Base-by-base conservation (phyloP, 768 basidiomycete species). In the Termitomyces sp. region DNA sequence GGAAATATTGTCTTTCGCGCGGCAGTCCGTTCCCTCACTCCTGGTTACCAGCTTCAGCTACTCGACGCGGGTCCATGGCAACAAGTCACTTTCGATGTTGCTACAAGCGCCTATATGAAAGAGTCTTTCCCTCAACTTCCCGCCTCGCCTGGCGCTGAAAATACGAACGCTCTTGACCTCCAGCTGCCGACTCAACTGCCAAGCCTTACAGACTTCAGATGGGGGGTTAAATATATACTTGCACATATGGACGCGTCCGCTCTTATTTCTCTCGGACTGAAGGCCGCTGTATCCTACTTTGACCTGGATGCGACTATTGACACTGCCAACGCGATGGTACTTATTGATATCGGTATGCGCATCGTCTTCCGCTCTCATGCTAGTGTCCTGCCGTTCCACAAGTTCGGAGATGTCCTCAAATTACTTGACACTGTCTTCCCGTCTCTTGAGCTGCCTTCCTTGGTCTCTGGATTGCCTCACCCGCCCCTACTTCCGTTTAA, bases 1-100 rank as follows among this genome's bases (percentile, higher is more conserved):
- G 40, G 40, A 24, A 60, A 60, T 45, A 51, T 56, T 18, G 44
- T 40, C 18, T 30, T 60, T n/a, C 59, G 54, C 43, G 59, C 58
- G 30, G 43, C 43, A 16, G 59, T 60, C 22, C 59, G 59, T 18
- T 44, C 54, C 9, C 50, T 60, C 43, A 60, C 59, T 4, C 53
- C 58, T 28, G 53, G 58, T 30, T 38, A 51, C 28, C 32, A 40
- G 36, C 26, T 35, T 43, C 45, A 20, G 4, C 35, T 60, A 9
- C 40, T 59, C 26, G 54, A 59, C 14, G 5, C 58, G 13, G 32
- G 13, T 18, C 20, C 40, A 13, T 54, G 52, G 53, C 18, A 52
- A 20, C 36, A 52, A 26, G n/a, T 40, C n/a, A 14, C 40, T 14
- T 48, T 43, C 13, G 58, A 54, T 18, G 32, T 59, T 26, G 47